phyloP scores from a whole-genome alignment of 805 yeast species.

The Pichia gijzeniarum region DNA sequence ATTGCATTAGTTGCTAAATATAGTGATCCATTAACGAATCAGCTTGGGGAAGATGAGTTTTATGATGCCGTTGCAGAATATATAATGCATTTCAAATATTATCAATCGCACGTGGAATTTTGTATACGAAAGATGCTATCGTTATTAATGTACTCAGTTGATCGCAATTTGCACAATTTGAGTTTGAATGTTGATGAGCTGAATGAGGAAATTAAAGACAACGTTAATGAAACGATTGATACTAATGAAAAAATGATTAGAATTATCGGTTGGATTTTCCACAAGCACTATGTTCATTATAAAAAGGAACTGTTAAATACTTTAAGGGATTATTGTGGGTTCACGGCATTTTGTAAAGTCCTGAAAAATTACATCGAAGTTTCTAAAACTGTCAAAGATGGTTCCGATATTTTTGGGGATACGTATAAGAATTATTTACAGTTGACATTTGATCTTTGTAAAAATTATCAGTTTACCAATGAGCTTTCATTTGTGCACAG shows the following conservation, averaged over 20 bases:
- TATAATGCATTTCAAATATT: conserved; percentile 24
- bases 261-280: conserved; percentile 29
- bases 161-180: conserved; percentile 22
- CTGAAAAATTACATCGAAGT: conserved; percentile 23
- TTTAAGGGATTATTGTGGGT: conserved; percentile 48
- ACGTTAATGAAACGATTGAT: conserved; percentile 20
- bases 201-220: conserved; percentile 14
- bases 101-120: conserved; percentile 35
- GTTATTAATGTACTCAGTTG: conserved; percentile 30
- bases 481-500: neutral
- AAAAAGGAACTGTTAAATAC: conserved; percentile 33
- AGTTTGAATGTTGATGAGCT: conserved; percentile 15
- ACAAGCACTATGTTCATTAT: conserved; percentile 20
- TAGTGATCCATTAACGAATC: conserved; percentile 18
- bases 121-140: conserved; percentile 46
- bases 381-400: conserved; percentile 35
- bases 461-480: conserved; percentile 37
- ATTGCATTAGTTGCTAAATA: conserved; percentile 28
- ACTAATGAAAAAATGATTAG: conserved; percentile 27
- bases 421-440: conserved; percentile 36
- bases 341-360: conserved; percentile 33
- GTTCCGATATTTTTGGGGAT: conserved; percentile 20
- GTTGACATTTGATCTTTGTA: conserved; percentile 49
- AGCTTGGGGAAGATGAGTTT: conserved; percentile 22
- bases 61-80: conserved; percentile 24